Conservation (phyloP, 345 rosid genomes). For the Nephelium lappaceum region DNA sequence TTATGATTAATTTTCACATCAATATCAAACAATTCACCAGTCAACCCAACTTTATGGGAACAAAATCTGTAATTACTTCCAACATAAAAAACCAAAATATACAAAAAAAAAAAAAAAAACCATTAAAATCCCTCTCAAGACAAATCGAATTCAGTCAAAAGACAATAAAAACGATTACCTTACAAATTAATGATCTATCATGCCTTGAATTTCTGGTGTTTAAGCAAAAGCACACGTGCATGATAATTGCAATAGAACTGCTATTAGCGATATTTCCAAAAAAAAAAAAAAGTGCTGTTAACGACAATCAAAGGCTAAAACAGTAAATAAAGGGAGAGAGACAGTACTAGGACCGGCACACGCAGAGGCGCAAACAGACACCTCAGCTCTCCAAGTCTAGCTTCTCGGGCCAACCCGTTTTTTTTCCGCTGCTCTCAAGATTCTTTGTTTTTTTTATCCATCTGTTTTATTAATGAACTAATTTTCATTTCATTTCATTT, state of each 20-base stretch:
- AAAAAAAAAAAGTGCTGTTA: too few species aligned
- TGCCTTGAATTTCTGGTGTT: background rate
- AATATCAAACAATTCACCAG: too few species aligned
- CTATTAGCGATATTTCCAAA: too few species aligned
- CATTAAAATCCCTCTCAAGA: too few species aligned
- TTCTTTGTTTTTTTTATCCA: background rate
- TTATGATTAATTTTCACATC: too few species aligned
- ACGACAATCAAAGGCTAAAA: background rate
- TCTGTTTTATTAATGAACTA: background rate
- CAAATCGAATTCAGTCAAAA: too few species aligned
- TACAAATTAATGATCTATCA: too few species aligned
- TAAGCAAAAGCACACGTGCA: background rate
- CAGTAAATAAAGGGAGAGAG: background rate
- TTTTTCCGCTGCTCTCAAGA: slow-evolving; percentile 26
- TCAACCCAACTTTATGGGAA: too few species aligned
- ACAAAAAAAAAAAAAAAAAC: too few species aligned
- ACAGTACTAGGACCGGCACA: slow-evolving; percentile 4
- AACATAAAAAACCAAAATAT: too few species aligned
- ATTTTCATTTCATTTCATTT: background rate
- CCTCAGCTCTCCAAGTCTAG: slow-evolving; percentile 18
- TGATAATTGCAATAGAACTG: background rate
- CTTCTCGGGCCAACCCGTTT: slow-evolving; percentile 25
- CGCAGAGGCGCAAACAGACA: background rate
- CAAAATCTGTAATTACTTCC: too few species aligned
- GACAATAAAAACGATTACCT: too few species aligned